phyloP scores from a whole-genome alignment of 2,329 filamentous ascomycete species.

The Leptographium lundbergii region DNA sequence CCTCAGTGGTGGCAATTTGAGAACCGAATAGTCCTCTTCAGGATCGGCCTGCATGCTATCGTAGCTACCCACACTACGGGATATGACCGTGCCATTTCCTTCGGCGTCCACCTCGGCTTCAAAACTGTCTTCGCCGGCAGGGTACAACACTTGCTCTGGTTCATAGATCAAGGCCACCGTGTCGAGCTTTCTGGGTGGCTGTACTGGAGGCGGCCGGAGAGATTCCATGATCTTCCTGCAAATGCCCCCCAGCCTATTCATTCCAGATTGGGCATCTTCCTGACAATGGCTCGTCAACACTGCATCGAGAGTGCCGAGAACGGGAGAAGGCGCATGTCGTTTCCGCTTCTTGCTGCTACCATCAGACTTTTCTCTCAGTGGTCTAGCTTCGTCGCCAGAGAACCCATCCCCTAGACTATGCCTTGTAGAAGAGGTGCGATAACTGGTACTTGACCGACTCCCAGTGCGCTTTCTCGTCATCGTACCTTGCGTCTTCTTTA shows the following conservation, averaged over 20 bases:
- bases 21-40: neutral
- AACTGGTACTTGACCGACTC: neutral
- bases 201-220: neutral
- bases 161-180: neutral
- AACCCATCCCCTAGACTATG: slow-evolving; percentile 9
- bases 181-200: neutral
- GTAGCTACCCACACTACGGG: neutral
- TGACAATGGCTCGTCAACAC: slow-evolving; percentile 3
- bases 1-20: neutral
- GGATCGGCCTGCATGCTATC: neutral
- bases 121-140: neutral
- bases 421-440: neutral
- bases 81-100: neutral
- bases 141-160: neutral
- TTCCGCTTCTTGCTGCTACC: slow-evolving; percentile 2
- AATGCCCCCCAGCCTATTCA: neutral
- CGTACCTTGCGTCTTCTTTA: slow-evolving; percentile 1
- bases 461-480: no score
- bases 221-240: neutral
- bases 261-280: neutral
- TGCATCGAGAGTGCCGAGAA: slow-evolving; percentile 7
- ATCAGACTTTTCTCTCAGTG: neutral
- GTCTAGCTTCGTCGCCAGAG: slow-evolving; percentile 9
- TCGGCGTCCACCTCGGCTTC: neutral
- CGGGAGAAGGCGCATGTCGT: neutral